Evolutionary conservation across 257 asterid genomes (phyloP).

Genomic region (Sherardia arvensis): DNA sequence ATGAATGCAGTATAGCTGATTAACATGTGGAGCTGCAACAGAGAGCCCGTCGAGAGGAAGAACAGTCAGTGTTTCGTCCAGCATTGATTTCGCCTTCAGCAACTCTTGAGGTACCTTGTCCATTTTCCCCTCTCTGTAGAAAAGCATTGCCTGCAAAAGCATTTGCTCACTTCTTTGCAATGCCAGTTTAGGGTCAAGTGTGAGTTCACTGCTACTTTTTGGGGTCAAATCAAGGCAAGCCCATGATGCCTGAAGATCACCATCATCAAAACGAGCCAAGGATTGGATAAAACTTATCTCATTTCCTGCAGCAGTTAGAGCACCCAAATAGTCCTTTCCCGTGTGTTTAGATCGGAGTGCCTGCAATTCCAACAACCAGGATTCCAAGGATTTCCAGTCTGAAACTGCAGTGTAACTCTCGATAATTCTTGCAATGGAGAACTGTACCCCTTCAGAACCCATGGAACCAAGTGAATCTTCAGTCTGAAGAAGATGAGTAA

Average conservation of each 20-base stretch:
- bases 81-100: constrained; percentile 74
- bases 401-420: constrained; percentile 80
- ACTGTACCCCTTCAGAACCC: constrained; percentile 89
- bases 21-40: constrained; percentile 78
- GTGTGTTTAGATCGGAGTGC: constrained; percentile 75
- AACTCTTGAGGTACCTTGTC: constrained; percentile 71
- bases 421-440: constrained; percentile 71
- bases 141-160: constrained; percentile 98
- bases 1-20: constrained; percentile 70
- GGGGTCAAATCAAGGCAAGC: constrained; percentile 94
- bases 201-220: constrained; percentile 80
- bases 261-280: constrained; percentile 87
- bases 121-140: constrained; percentile 58
- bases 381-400: constrained; percentile 95
- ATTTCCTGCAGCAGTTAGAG: constrained; percentile 94
- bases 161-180: constrained; percentile 96
- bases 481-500: constrained; percentile 66
- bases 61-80: constrained; percentile 71
- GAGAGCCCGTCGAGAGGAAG: constrained; percentile 81
- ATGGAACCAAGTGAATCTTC: constrained; percentile 78
- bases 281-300: constrained; percentile 88
- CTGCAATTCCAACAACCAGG: constrained; percentile 93
- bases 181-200: constrained; percentile 90
- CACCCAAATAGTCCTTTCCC: constrained; percentile 85
- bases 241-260: constrained; percentile 87